Base-by-base conservation (phyloP, 176 grass and related monocot genomes). In the Thalia dealbata region DNA sequence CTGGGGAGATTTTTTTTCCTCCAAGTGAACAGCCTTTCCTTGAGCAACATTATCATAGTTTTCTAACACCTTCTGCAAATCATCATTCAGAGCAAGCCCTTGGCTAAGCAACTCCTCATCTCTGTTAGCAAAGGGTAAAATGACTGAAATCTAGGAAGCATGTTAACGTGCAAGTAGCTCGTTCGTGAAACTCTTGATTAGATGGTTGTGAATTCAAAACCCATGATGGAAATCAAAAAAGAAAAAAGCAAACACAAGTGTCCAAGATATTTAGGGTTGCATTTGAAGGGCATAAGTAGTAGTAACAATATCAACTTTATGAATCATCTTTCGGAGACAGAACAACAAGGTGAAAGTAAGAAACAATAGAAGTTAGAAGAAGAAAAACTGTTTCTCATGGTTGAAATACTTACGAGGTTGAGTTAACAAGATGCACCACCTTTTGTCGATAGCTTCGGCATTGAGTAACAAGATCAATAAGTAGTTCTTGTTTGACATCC, bases 381-480 rank as follows among this genome's bases (percentile, higher is more conserved):
- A 38, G 32, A 38, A 38, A 38, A 38, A 38, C 1, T 38, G 32
- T 38, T 38, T 38, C 32, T 38, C 32, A 38, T 38, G 32, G 32
- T 38, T 38, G 32, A 38, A 77, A 10, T 58, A 82, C 95, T 93
- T 85, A 99, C 95, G 74, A 80, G 18, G 95, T 83, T 63, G 77
- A 73, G 73, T 99, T 95, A 66, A 95, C 95, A 44, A 99, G 86
- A 45, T 87, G 95, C 63, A 99, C 95, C 51, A 85, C 95, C 76
- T 90, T 88, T 56, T 99, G 95, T 79, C 91, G 95, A 83, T 95
- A 91, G 54, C 52, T 93, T 79, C 95, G 90, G 64, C 95, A 99
- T 65, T 95, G 95, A 75, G 81, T 78, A 45, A 91, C 90, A 80
- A 99, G 90, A 69, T 99, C 95, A 71, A 95, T 81, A 83, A 99